Base-by-base conservation (phyloP, 768 basidiomycete genomes). In the Podaxis pistillaris region DNA sequence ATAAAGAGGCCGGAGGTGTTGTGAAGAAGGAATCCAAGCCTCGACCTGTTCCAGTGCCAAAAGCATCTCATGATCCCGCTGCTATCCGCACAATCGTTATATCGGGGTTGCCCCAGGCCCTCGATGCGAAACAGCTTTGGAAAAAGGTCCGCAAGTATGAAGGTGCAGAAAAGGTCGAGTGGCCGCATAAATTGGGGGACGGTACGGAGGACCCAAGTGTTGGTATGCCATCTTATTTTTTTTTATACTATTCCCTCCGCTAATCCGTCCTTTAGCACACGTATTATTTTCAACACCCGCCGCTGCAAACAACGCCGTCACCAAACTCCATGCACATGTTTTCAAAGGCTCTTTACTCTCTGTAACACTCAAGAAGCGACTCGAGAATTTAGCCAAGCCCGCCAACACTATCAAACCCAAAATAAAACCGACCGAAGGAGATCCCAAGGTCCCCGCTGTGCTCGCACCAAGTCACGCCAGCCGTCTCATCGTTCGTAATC, bases 291-390 rank as follows among this genome's bases (percentile, higher is more conserved):
- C 81, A 1, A 86, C 84, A 0, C 86, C 93, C 1, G 78, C 79
- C 5, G 73, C 83, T 28, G 94, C 96, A 0, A 79, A 82, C 41
- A 83, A 87, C 9, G 90, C 93, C 1, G 86, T 91, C 41, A 77
- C 74, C 58, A 93, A 91, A 72, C 83, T 98, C 1, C 94, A 98
- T 70, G 93, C 93, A 1, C 94, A 96, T 71, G 90, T 95, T 30
- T 96, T 90, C 83, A 96, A 96, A 71, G 94, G 94, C 44, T 79
- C 81, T 8, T 77, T 95, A 4, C 83, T 98, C n/a, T 93, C 91
- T 2, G 92, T 90, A 13, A 87, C 90, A 6, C 81, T 96, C 54
- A 95, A 96, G 81, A 94, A 94, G 70, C 85, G 92, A 15, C 75
- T 93, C 7, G 91, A 95, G 61, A 83, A 78, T 2, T 79, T 90